These are phyloP conservation scores for Prasinococcaceae sp. DNA, from an alignment of 139 green algal species.

Conservation along the genomic window DNA sequence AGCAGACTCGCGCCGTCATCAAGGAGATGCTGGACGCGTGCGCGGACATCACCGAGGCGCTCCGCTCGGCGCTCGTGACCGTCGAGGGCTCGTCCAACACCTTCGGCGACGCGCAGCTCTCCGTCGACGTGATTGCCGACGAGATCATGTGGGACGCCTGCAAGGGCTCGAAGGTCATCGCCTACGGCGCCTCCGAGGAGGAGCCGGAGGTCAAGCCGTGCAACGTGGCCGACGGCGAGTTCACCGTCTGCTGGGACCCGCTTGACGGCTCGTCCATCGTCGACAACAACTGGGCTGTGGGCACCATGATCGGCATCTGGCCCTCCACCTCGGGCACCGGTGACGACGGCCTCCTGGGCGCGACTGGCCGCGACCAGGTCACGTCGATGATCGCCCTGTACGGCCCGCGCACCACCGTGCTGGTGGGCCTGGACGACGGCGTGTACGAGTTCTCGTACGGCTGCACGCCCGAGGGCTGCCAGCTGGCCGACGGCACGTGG, in stretches of 20 bases:
- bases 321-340: conserved; percentile 15
- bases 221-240: conserved; percentile 24
- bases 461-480: conserved; percentile 24
- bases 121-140: conserved; percentile 41
- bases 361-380: conserved; percentile 35
- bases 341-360: conserved; percentile 29
- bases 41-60: conserved; percentile 26
- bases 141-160: conserved; percentile 25
- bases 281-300: conserved; percentile 46
- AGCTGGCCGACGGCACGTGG: conserved; percentile 20
- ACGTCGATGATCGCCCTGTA: conserved; percentile 36
- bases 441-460: conserved; percentile 29
- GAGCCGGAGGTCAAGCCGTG: conserved; percentile 21
- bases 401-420: conserved; percentile 37
- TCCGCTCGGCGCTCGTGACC: conserved; percentile 23
- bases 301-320: conserved; percentile 44
- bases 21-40: conserved; percentile 19
- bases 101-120: conserved; percentile 43
- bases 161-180: conserved; percentile 9
- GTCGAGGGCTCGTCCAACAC: conserved; percentile 30
- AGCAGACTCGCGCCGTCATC: conserved; percentile 7
- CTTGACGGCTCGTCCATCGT: conserved; percentile 42
- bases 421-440: conserved; percentile 35
- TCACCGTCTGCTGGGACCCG: conserved; percentile 42
- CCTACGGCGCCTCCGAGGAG: conserved; percentile 23